phyloP scores from a whole-genome alignment of 352 stramenopile genomes.

The Sclerospora graminicola region DNA sequence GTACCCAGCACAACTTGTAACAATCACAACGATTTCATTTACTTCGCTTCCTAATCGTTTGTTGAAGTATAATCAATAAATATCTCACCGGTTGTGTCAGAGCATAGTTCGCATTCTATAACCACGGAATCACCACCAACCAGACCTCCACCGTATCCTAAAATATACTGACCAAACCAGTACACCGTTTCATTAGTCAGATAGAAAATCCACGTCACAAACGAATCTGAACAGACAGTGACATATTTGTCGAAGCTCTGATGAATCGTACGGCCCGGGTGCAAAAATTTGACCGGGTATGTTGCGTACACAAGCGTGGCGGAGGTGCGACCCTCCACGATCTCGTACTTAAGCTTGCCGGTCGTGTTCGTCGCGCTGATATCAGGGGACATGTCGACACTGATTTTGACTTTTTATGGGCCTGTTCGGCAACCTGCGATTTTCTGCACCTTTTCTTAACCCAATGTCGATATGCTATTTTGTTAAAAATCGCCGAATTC shows the following conservation, averaged over 20 bases:
- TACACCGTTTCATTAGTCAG: background rate
- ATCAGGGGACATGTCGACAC: constrained; percentile 1
- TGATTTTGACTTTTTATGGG: too few relatives aligned
- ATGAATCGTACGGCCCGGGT: constrained; percentile 50
- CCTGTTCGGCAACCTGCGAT: too few relatives aligned
- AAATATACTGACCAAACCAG: constrained; percentile 45
- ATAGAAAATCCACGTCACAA: background rate
- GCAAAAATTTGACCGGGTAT: constrained; percentile 84
- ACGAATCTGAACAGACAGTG: constrained; percentile 33
- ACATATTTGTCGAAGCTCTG: constrained; percentile 62
- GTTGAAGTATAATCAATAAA: background rate
- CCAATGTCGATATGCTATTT: too few relatives aligned
- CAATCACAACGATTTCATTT: background rate
- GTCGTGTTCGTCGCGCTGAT: constrained; percentile 2
- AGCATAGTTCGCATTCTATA: constrained; percentile 40
- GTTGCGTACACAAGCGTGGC: constrained; percentile 71
- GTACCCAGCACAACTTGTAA: constrained; percentile 56
- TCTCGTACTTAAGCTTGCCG: constrained; percentile 59
- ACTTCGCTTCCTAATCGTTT: background rate
- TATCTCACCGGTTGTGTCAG: constrained; percentile 36
- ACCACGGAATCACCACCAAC: constrained; percentile 65
- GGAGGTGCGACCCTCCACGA: constrained; percentile 48
- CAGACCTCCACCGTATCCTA: constrained; percentile 75
- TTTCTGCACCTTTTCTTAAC: too few relatives aligned
- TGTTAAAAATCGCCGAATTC: too few relatives aligned